Base-by-base conservation (phyloP, 2,329 filamentous ascomycete genomes). In the Fusarium napiforme region DNA sequence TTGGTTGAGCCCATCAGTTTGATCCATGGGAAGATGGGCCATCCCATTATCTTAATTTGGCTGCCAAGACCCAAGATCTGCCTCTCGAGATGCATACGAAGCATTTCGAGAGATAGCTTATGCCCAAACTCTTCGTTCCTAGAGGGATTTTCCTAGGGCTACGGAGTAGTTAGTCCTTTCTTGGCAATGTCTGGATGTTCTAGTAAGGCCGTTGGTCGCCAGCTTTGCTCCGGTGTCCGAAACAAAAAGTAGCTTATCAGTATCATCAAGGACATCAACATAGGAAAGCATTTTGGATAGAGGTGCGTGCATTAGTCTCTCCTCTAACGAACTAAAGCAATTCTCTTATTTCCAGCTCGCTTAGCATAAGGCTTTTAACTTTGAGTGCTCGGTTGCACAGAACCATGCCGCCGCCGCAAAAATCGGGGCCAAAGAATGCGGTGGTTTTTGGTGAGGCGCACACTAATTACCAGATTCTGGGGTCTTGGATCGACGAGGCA, bases 361-460 rank as follows among this genome's bases (percentile, higher is more conserved):
- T 28, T 34, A 49, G 26, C 32, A 55, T 63, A 57, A 52, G 21
- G 15, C n/a, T 53, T 47, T 52, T 37, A 11, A 32, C 15, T 49
- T 32, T 34, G 23, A 43, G n/a, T 49, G 45, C 36, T 30, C 16
- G 30, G 34, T 46, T 52, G 37, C n/a, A 43, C 32, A 11, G 19
- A 60, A 69, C 50, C 16, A 28, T 64, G 19, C 66, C 59, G 52
- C 67, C 67, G 60, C 66, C 19, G 58, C 58, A n/a, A 50, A 43
- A 30, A 42, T 23, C n/a, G 26, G 34, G 8, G 30, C 49, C 34
- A 65, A 15, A 39, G 43, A 23, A 53, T 4, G 42, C 45, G 42
- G 32, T 19, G 36, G n/a, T 39, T 32, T 42, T 39, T 30, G 37
- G 36, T 36, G 55, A 43, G 42, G 64, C 32, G 40, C 16, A 37